Percentiles rank a stretch among this genome's conserved stretches.
Evolutionary conservation across 352 stramenopile genomes (phyloP).

Genomic region (Peronospora belbahrii): DNA sequence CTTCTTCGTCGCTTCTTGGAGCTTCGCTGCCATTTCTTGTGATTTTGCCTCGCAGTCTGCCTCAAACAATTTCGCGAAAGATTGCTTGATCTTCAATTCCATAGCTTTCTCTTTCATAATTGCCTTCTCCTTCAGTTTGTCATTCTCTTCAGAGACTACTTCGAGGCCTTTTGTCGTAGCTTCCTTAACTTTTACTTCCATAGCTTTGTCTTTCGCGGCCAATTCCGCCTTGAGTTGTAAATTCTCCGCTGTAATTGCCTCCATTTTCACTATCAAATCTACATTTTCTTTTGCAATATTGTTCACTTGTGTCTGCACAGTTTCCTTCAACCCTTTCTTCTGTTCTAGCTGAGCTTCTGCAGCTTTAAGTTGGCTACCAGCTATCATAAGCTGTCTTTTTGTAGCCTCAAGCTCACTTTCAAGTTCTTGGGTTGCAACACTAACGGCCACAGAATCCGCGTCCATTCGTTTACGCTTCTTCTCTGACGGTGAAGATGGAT

Average conservation of each 20-base stretch:
- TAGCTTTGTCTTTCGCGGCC: slow-evolving; percentile 12
- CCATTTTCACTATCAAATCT: slow-evolving; percentile 20
- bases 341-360: slow-evolving; percentile 4
- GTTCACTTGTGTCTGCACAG: slow-evolving; percentile 7
- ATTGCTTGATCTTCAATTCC: slow-evolving; percentile 13
- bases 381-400: slow-evolving; percentile 6
- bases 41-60: slow-evolving; percentile 4
- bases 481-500: slow-evolving; percentile 12
- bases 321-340: slow-evolving; percentile 10
- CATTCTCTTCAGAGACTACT: not conserved
- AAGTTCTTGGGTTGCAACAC: slow-evolving; percentile 12
- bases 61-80: slow-evolving; percentile 16
- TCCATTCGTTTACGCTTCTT: slow-evolving; percentile 26
- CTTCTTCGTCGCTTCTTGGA: slow-evolving; percentile 25
- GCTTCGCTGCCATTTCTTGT: slow-evolving; percentile 16
- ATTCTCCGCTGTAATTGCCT: slow-evolving; percentile 14
- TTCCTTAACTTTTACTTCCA: slow-evolving; percentile 10
- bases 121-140: slow-evolving; percentile 13
- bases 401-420: slow-evolving; percentile 4
- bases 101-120: slow-evolving; percentile 13
- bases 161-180: slow-evolving; percentile 11
- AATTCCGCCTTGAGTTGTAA: slow-evolving; percentile 23
- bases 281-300: slow-evolving; percentile 23
- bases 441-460: slow-evolving; percentile 8
- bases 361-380: slow-evolving; percentile 9